Percentiles rank a stretch among this genome's conserved stretches.
Evolutionary conservation across 345 rosid genomes (phyloP).

Genomic region (Aquilaria malaccensis): DNA sequence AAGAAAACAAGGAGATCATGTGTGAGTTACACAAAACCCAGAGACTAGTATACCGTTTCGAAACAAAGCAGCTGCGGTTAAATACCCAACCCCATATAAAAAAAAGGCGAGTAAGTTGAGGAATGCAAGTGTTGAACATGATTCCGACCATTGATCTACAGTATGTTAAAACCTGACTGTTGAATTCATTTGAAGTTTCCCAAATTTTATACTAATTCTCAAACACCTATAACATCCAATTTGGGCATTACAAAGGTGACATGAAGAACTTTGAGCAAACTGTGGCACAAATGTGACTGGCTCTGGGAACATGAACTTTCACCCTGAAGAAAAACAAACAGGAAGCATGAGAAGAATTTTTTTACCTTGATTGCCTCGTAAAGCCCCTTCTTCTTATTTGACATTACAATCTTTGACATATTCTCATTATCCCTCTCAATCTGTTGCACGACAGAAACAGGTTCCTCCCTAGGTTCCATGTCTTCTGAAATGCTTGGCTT

Average conservation of each 20-base stretch:
- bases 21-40: not conserved
- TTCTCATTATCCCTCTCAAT: slow-evolving; percentile 31
- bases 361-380: slow-evolving; percentile 62
- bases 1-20: slow-evolving; percentile 1
- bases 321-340: not conserved
- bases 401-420: slow-evolving; percentile 36
- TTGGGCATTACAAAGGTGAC: not conserved
- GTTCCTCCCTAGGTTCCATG: slow-evolving; percentile 26
- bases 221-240: not conserved
- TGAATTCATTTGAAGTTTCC: too few species aligned
- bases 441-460: slow-evolving; percentile 30
- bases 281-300: not conserved
- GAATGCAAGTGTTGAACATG: not conserved
- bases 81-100: not conserved
- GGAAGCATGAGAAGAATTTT: not conserved
- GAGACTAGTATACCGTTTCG: not conserved
- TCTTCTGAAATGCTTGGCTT: slow-evolving; percentile 20
- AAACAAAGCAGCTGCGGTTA: not conserved
- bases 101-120: not conserved
- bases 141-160: not conserved
- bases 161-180: too few species aligned
- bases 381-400: slow-evolving; percentile 64
- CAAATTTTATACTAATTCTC: not conserved
- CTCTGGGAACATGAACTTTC: not conserved
- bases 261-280: not conserved